A percentile compares a stretch with the other conserved stretches of the same genome.
Evolutionary conservation across 257 asterid genomes (phyloP).

Genomic region (Nicotiana sylvestris): DNA sequence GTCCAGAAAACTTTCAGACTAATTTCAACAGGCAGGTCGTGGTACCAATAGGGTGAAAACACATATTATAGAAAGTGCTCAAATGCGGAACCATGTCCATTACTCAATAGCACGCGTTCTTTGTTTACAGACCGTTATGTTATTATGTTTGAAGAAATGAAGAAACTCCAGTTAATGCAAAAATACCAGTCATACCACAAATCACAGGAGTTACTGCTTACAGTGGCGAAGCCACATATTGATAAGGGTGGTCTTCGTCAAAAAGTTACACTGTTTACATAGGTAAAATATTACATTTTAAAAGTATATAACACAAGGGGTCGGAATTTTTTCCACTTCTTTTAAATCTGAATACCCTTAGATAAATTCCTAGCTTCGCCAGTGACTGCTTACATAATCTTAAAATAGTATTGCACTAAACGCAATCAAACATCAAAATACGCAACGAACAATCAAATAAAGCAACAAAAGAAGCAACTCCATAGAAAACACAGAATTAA

Average conservation of each 20-base stretch:
- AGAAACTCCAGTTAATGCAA: not conserved
- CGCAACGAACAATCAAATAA: not conserved
- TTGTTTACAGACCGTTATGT: not conserved
- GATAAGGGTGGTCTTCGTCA: too few relatives aligned
- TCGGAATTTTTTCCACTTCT: too few relatives aligned
- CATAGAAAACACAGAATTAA: not conserved
- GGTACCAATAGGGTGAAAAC: not conserved
- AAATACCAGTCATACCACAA: not conserved
- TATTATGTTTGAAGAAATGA: not conserved
- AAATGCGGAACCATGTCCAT: not conserved
- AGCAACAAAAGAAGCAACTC: not conserved
- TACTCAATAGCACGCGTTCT: not conserved
- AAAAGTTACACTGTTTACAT: too few relatives aligned
- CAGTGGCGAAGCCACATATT: too few relatives aligned
- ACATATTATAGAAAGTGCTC: not conserved
- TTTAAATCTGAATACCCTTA: too few relatives aligned
- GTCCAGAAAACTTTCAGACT: not conserved
- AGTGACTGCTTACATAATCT: too few relatives aligned
- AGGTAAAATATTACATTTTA: too few relatives aligned
- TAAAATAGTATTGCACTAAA: not conserved
- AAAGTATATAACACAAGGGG: too few relatives aligned
- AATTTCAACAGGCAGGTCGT: not conserved
- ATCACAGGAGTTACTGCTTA: not conserved
- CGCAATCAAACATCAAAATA: not conserved
- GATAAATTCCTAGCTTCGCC: too few relatives aligned